Conservation (phyloP, 1,139 yeast genomes). For the Meyerozyma guilliermondii region DNA sequence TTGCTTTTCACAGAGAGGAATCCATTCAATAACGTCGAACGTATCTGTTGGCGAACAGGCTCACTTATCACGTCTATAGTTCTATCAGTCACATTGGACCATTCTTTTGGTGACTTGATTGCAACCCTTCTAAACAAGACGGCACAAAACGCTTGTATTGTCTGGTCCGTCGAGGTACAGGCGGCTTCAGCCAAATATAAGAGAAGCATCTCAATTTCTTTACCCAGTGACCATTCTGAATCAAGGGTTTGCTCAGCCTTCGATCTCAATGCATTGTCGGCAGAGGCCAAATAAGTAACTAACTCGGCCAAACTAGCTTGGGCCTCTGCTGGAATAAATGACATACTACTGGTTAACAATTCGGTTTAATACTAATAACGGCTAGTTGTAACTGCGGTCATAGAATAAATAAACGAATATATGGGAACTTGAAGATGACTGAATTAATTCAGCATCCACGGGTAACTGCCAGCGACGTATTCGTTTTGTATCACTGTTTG, state of each 20-base stretch:
- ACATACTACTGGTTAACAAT: conserved; percentile 27
- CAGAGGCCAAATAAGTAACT: conserved; percentile 59
- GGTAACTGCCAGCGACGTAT: not conserved
- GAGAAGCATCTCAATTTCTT: conserved; percentile 63
- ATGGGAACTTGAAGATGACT: not conserved
- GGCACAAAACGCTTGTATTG: conserved; percentile 65
- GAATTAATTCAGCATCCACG: not conserved
- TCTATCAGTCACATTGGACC: conserved; percentile 63
- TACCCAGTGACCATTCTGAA: conserved; percentile 65
- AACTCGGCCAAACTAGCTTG: conserved; percentile 53
- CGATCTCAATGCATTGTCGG: conserved; percentile 70
- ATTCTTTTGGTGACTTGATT: conserved; percentile 64
- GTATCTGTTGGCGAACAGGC: conserved; percentile 57
- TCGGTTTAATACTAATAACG: not conserved
- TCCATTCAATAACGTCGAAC: conserved; percentile 65
- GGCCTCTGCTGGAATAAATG: conserved; percentile 60
- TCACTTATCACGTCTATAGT: conserved; percentile 68
- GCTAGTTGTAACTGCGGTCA: not conserved
- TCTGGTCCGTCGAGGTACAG: conserved; percentile 50
- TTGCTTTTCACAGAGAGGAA: conserved; percentile 61
- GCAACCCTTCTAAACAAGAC: conserved; percentile 87
- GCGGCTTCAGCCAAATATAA: conserved; percentile 83
- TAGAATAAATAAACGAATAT: not conserved
- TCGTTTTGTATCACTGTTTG: not conserved
- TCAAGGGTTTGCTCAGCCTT: conserved; percentile 75